Conservation (phyloP, 257 asterid species). For the Jaltomata sinuosa region DNA sequence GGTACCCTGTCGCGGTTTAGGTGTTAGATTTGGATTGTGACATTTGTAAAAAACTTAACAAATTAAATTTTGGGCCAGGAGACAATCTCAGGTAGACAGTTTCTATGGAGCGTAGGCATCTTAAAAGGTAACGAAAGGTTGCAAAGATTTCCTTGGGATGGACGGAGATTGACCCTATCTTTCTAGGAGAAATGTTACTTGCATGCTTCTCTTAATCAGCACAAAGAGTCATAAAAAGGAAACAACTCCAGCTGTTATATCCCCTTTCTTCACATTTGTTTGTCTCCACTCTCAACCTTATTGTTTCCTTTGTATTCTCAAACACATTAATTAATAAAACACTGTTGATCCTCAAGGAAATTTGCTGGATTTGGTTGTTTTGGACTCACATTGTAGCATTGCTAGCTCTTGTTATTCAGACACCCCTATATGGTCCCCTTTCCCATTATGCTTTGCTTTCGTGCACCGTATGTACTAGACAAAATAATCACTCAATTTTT, state of each 20-base stretch:
- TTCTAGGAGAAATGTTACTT: neutral
- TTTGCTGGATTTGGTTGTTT: slow-evolving; percentile 3
- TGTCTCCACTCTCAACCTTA: neutral
- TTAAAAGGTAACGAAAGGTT: too few species aligned
- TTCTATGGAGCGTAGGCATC: too few species aligned
- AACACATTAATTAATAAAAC: neutral
- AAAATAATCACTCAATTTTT: neutral
- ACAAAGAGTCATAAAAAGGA: neutral
- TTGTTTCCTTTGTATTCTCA: neutral
- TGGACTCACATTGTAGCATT: neutral
- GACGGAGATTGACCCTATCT: too few species aligned
- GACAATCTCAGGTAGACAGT: too few species aligned
- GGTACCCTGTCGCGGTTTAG: too few species aligned
- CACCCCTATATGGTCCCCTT: neutral
- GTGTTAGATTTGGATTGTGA: too few species aligned
- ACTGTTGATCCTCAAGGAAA: neutral
- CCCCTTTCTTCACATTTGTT: neutral
- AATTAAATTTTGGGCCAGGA: too few species aligned
- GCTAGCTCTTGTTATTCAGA: neutral
- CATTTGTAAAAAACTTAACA: too few species aligned
- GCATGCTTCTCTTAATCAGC: neutral
- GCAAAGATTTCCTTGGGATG: too few species aligned
- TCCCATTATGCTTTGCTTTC: neutral
- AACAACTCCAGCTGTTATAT: neutral
- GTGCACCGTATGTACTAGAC: neutral